Base-by-base conservation (phyloP, 2,329 filamentous ascomycete species). In the Macrophomina phaseolina region DNA sequence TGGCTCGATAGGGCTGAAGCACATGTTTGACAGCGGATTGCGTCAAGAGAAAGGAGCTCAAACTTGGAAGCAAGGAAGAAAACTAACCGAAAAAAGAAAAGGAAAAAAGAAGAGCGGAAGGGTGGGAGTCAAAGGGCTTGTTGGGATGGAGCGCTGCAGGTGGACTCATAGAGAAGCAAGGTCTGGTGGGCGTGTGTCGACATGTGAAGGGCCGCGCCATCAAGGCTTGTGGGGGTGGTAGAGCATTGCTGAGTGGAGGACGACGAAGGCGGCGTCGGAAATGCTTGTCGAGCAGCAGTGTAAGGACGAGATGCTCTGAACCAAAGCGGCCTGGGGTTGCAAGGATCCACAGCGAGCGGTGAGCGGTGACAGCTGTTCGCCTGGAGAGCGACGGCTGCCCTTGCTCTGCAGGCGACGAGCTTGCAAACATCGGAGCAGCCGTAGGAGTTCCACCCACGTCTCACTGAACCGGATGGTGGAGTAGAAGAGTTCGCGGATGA, bases 1-100 rank as follows among this genome's bases (percentile, higher is more conserved):
- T 62, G 58, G 58, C 49, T 42, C 58, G 58, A 62, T 62, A 62
- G 58, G 58, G 58, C 58, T 62, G 58, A 62, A 49, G 45, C 58
- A 36, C 58, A 48, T 48, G 58, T 38, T 62, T 9, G n/a, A 28
- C 45, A 28, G n/a, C 16, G 16, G 45, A 34, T 49, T 18, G 58
- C 30, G 58, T 36, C 45, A 36, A 16, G 42, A 36, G 42, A 36
- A 62, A 49, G 28, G 23, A 38, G 8, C 2, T 12, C 18, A 12
- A 18, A n/a, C 42, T 16, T 36, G 40, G 12, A 61, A 34, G 28
- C 55, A 60, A 45, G 56, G 55, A 30, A 58, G 23, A 51, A 48
- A 48, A 18, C 7, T 48, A 18, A 51, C 28, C 28, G 30, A 38
- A 49, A 62, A 8, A 23, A 16, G 42, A 38, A 34, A 5, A n/a